Evolutionary conservation across 257 asterid genomes (phyloP).

Genomic region (Paulownia fortunei): DNA sequence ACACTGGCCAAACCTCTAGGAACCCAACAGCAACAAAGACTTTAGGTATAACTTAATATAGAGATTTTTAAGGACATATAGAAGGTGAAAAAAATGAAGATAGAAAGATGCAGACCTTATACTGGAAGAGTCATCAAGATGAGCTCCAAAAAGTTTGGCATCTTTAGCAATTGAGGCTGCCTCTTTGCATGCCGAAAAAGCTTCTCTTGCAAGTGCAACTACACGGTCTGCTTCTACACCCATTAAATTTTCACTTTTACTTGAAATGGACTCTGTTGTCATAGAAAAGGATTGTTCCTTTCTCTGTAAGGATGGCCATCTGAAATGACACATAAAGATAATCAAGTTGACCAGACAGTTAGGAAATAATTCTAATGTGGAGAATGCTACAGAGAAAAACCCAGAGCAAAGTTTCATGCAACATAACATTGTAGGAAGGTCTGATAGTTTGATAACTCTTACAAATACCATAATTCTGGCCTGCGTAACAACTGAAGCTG

Average conservation of each 20-base stretch:
- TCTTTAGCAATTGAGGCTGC: constrained; percentile 64
- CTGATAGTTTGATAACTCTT: constrained; percentile 58
- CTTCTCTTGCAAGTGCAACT: constrained; percentile 76
- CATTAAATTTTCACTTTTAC: constrained; percentile 34
- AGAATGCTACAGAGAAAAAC: no score
- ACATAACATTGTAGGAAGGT: constrained; percentile 27
- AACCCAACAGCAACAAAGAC: constrained; percentile 28
- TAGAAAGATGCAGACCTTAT: constrained; percentile 47
- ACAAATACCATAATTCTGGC: constrained; percentile 80
- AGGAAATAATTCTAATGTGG: neutral
- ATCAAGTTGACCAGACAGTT: neutral
- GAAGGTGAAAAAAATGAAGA: neutral
- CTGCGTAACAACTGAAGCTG: constrained; percentile 50
- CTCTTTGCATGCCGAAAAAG: constrained; percentile 73
- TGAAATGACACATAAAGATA: constrained; percentile 40
- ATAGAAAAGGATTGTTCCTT: constrained; percentile 32
- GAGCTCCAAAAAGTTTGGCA: constrained; percentile 46
- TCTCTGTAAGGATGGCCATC: constrained; percentile 58
- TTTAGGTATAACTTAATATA: no score
- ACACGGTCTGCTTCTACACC: constrained; percentile 57
- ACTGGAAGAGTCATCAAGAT: constrained; percentile 40
- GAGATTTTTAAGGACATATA: neutral
- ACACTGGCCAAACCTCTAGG: constrained; percentile 41
- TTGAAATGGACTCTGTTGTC: constrained; percentile 34
- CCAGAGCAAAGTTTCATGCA: neutral